phyloP scores from a whole-genome alignment of 495 filamentous ascomycete species.

The Choiromyces venosus region DNA sequence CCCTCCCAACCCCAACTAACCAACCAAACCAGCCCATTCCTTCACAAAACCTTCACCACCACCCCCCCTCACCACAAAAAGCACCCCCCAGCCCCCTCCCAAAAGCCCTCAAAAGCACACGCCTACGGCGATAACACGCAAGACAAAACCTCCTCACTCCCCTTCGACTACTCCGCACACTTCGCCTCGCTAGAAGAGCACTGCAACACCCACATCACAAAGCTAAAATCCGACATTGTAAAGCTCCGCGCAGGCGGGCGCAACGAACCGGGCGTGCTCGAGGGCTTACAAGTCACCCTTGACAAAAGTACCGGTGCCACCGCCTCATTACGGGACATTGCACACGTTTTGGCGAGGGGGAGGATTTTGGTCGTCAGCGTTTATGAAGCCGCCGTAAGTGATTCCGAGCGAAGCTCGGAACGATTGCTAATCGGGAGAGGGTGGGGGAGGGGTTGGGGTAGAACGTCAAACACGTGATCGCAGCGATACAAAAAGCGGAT shows the following conservation, averaged over 20 bases:
- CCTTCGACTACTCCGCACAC: slow-evolving; percentile 34
- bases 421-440: background rate
- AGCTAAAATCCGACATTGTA: slow-evolving; percentile 33
- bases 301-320: slow-evolving; percentile 19
- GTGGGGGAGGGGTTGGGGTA: background rate
- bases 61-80: background rate
- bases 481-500: slow-evolving; percentile 35
- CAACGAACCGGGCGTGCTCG: slow-evolving; percentile 22
- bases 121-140: slow-evolving; percentile 22
- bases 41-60: slow-evolving; percentile 11
- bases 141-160: background rate
- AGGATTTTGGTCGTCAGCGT: slow-evolving; percentile 29
- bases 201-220: slow-evolving; percentile 20
- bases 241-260: slow-evolving; percentile 25
- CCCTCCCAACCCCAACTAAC: slow-evolving; percentile 8
- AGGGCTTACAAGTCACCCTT: slow-evolving; percentile 19
- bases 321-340: slow-evolving; percentile 28
- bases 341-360: slow-evolving; percentile 37
- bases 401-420: background rate
- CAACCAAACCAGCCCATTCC: background rate
- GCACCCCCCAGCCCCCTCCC: slow-evolving; percentile 2
- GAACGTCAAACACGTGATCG: slow-evolving; percentile 36
- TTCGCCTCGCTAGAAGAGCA: slow-evolving; percentile 27
- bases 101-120: slow-evolving; percentile 21
- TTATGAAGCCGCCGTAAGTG: slow-evolving; percentile 33